Evolutionary conservation across 331 rosid genomes (phyloP).

Genomic region (Quercus tomentella): DNA sequence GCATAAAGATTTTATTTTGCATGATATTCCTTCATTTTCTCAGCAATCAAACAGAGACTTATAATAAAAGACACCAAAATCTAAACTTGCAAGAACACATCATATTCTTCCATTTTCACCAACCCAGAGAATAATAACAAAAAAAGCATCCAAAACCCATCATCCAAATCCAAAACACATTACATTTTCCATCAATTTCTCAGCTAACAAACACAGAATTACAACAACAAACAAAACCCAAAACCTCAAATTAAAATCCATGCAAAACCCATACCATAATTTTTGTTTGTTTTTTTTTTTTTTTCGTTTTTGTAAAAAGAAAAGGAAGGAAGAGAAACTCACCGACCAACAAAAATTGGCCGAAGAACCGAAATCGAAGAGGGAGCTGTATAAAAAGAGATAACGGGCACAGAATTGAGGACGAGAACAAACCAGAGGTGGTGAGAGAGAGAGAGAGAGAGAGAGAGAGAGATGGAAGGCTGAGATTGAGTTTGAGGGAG

Average conservation of each 20-base stretch:
- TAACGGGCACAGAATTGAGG: no score
- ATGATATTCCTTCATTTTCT: not conserved
- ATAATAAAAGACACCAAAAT: not conserved
- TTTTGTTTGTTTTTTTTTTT: not conserved
- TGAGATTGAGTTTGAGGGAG: not conserved
- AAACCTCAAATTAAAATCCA: not conserved
- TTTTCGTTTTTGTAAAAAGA: not conserved
- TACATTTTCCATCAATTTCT: not conserved
- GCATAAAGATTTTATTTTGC: not conserved
- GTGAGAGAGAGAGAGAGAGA: constrained; percentile 4
- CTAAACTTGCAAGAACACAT: not conserved
- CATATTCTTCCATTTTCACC: not conserved
- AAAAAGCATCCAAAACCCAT: not conserved
- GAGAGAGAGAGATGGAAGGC: constrained; percentile 10
- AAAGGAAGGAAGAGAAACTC: constrained; percentile 18
- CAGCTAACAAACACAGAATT: not conserved
- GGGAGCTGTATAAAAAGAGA: not conserved
- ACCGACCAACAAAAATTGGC: constrained; percentile 33
- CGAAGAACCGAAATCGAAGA: constrained; percentile 11
- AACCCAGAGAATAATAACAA: not conserved
- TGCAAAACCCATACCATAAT: no score
- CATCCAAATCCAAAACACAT: not conserved
- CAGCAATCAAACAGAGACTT: not conserved
- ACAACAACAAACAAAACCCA: not conserved
- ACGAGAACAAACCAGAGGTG: not conserved